These are phyloP conservation scores for Lactarius indigo DNA, from an alignment of 768 basidiomycete genomes.

Conservation along the genomic window DNA sequence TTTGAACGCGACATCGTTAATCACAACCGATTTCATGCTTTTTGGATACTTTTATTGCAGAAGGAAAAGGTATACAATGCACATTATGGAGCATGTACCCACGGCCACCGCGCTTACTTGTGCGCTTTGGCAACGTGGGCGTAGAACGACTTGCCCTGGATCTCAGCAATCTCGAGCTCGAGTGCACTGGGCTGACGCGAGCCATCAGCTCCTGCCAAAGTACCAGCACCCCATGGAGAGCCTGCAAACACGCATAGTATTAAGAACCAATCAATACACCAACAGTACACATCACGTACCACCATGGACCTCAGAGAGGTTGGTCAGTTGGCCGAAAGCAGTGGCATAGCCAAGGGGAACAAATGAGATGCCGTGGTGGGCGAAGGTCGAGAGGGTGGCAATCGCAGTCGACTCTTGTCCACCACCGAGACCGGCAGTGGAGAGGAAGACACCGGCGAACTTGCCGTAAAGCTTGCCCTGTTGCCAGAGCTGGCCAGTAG, in stretches of 20 bases:
- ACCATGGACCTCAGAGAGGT: constrained; percentile 50
- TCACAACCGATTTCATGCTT: neutral
- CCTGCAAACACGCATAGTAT: constrained; percentile 37
- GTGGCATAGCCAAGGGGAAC: constrained; percentile 71
- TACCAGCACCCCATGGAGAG: constrained; percentile 76
- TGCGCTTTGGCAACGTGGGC: constrained; percentile 37
- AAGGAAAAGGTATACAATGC: neutral
- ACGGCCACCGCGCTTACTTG: constrained; percentile 4
- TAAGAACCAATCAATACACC: neutral
- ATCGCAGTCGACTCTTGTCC: constrained; percentile 70
- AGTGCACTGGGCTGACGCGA: constrained; percentile 45
- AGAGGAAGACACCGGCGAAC: constrained; percentile 70
- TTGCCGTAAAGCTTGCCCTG: constrained; percentile 65
- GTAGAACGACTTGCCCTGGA: constrained; percentile 55
- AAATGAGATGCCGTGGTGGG: constrained; percentile 69
- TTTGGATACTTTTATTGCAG: neutral
- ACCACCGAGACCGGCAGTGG: constrained; percentile 68
- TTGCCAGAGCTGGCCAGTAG: constrained; percentile 65
- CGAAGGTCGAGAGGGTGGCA: constrained; percentile 51
- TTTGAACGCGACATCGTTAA: neutral
- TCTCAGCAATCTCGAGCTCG: constrained; percentile 48
- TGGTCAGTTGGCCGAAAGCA: constrained; percentile 41
- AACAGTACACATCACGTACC: constrained; percentile 39
- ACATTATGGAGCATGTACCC: neutral
- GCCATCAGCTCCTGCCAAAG: constrained; percentile 47